A percentile compares a stretch with the other conserved stretches of the same genome.
These are phyloP conservation scores for Botrytis pseudocinerea DNA, from an alignment of 2,329 filamentous ascomycete genomes.

Conservation along the genomic window DNA sequence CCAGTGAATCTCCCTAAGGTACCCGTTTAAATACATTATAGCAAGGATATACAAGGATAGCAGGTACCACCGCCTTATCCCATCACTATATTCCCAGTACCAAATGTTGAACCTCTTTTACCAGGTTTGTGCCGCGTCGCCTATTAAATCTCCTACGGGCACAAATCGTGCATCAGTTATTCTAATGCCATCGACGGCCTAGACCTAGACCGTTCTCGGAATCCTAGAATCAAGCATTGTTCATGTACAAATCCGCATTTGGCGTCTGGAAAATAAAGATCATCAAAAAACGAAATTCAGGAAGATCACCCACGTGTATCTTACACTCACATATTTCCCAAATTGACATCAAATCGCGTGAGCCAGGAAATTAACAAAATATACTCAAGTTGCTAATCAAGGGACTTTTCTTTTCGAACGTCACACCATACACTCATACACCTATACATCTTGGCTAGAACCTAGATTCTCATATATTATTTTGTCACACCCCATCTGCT, in stretches of 20 bases:
- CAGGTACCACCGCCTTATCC: constrained; percentile 23
- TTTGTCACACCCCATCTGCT: not conserved
- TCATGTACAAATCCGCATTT: constrained; percentile 19
- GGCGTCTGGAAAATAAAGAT: constrained; percentile 21
- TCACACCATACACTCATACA: not conserved
- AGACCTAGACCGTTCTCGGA: constrained; percentile 20
- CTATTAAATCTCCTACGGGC: constrained; percentile 25
- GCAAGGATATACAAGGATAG: constrained; percentile 25
- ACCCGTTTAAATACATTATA: constrained; percentile 4
- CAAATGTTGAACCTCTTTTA: constrained; percentile 8
- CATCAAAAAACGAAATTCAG: constrained; percentile 13
- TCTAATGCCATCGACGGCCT: constrained; percentile 10
- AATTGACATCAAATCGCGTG: not conserved
- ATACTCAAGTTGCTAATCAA: not conserved
- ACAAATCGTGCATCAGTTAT: constrained; percentile 22
- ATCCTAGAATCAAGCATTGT: constrained; percentile 15
- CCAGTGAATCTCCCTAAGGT: constrained; percentile 18
- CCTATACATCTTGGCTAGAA: not conserved
- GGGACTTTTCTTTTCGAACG: not conserved
- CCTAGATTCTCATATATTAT: not conserved
- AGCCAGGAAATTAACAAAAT: not conserved
- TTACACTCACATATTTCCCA: not conserved
- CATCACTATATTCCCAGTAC: constrained; percentile 21
- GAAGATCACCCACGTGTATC: constrained; percentile 11
- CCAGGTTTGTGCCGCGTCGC: constrained; percentile 23